A percentile compares a stretch with the other conserved stretches of the same genome.
phyloP scores from a whole-genome alignment of 352 stramenopile species.

The Globisporangium polare region DNA sequence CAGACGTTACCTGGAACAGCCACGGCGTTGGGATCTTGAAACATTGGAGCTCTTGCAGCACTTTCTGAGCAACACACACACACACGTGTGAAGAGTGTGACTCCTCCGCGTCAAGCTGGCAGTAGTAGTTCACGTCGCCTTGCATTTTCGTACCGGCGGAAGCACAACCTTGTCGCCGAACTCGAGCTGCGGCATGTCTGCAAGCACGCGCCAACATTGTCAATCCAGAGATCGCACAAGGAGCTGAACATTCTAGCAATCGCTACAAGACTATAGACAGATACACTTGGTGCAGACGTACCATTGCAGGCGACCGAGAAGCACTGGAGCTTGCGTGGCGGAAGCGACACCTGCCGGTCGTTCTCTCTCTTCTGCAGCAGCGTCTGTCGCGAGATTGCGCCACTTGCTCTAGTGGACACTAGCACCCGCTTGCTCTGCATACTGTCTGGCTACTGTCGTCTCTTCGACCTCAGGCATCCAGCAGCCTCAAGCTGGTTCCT shows the following conservation, averaged over 20 bases:
- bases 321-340: conserved; percentile 43
- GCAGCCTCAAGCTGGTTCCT: too few relatives aligned
- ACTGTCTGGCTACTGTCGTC: too few relatives aligned
- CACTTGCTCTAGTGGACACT: background rate
- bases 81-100: background rate
- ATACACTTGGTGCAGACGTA: conserved; percentile 8
- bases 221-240: background rate
- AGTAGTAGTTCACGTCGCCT: too few relatives aligned
- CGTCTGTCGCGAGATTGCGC: background rate
- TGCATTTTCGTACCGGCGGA: conserved; percentile 39
- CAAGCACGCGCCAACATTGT: background rate
- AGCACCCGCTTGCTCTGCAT: conserved; percentile 3
- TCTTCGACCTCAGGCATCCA: too few relatives aligned
- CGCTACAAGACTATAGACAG: background rate
- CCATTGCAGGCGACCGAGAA: conserved; percentile 57
- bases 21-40: conserved; percentile 50
- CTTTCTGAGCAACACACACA: conserved; percentile 21
- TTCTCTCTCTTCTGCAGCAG: background rate
- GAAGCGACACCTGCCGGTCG: conserved; percentile 2
- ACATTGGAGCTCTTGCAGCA: conserved; percentile 50
- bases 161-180: conserved; percentile 68
- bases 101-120: too few relatives aligned
- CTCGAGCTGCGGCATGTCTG: conserved; percentile 61
- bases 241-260: background rate
- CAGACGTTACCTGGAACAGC: conserved; percentile 54